A percentile compares a stretch with the other conserved stretches of the same genome.
These are phyloP conservation scores for Bertia moriformis DNA, from an alignment of 2,329 filamentous ascomycete genomes.

Conservation along the genomic window DNA sequence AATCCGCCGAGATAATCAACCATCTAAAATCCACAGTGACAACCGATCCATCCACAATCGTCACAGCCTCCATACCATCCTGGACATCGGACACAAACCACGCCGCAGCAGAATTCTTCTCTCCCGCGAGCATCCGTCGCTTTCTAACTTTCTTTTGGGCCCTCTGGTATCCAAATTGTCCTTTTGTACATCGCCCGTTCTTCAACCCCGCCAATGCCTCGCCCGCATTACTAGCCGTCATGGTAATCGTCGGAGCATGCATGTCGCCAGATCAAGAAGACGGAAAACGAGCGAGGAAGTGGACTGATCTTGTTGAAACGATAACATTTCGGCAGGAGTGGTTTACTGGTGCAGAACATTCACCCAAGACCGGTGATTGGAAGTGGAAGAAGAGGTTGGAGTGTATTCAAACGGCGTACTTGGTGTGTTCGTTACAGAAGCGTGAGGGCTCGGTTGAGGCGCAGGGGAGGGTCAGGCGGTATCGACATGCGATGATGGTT, in stretches of 20 bases:
- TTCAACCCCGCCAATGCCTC: not conserved
- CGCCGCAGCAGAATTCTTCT: too few relatives aligned
- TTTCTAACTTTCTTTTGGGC: not conserved
- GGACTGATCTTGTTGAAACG: not conserved
- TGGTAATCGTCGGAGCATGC: not conserved
- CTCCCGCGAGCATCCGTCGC: not conserved
- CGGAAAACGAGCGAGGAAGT: not conserved
- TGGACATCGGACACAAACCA: too few relatives aligned
- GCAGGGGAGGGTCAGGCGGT: not conserved
- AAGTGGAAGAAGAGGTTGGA: not conserved
- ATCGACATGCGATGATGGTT: not conserved
- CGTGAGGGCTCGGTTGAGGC: not conserved
- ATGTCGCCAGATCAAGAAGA: not conserved
- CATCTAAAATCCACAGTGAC: too few relatives aligned
- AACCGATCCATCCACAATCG: too few relatives aligned
- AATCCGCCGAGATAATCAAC: too few relatives aligned
- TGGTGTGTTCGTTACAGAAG: not conserved
- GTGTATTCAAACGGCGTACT: not conserved
- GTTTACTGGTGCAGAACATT: not conserved
- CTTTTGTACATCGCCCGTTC: not conserved
- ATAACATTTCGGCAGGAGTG: not conserved
- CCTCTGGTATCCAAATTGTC: not conserved
- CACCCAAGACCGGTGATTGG: too few relatives aligned
- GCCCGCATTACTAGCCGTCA: not conserved
- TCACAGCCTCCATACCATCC: too few relatives aligned